These are phyloP conservation scores for Torulaspora pretoriensis DNA, from an alignment of 1,139 yeast species.

Conservation along the genomic window DNA sequence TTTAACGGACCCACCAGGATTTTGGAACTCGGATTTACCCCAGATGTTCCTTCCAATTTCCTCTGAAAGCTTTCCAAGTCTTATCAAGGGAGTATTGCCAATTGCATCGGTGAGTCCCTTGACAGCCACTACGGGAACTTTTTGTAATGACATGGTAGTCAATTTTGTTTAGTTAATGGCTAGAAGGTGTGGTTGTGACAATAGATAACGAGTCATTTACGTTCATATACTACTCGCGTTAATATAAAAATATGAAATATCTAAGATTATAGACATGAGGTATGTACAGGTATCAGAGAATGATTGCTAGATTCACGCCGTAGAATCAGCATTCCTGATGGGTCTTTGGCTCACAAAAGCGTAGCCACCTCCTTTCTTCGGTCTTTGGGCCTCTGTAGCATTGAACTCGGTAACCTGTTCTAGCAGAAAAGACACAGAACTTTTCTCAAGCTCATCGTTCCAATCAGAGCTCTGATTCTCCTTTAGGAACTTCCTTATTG, in stretches of 20 bases:
- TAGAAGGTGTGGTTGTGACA: no score
- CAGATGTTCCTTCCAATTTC: slow-evolving; percentile 70
- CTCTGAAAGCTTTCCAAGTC: slow-evolving; percentile 56
- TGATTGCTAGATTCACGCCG: neutral
- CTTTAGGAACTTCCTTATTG: slow-evolving; percentile 22
- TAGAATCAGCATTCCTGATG: slow-evolving; percentile 2
- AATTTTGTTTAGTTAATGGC: no score
- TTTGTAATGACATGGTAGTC: slow-evolving; percentile 6
- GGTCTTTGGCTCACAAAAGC: slow-evolving; percentile 10
- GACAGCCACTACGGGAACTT: slow-evolving; percentile 51
- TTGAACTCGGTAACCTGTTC: slow-evolving; percentile 14
- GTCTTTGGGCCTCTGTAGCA: neutral
- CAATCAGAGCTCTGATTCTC: slow-evolving; percentile 15
- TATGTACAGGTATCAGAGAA: slow-evolving; percentile 9
- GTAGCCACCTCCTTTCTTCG: slow-evolving; percentile 9
- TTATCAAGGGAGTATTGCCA: slow-evolving; percentile 82
- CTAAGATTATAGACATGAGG: neutral
- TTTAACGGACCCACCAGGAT: slow-evolving; percentile 92
- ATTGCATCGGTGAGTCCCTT: slow-evolving; percentile 70
- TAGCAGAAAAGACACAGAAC: slow-evolving; percentile 14
- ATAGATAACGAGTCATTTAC: neutral
- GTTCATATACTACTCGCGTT: neutral
- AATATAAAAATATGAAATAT: neutral
- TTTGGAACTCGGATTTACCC: slow-evolving; percentile 89
- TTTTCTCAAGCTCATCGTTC: slow-evolving; percentile 18